A percentile compares a stretch with the other conserved stretches of the same genome.
These are phyloP conservation scores for Hemisphaericaspora subhashii DNA, from an alignment of 1,139 yeast genomes.

Conservation along the genomic window DNA sequence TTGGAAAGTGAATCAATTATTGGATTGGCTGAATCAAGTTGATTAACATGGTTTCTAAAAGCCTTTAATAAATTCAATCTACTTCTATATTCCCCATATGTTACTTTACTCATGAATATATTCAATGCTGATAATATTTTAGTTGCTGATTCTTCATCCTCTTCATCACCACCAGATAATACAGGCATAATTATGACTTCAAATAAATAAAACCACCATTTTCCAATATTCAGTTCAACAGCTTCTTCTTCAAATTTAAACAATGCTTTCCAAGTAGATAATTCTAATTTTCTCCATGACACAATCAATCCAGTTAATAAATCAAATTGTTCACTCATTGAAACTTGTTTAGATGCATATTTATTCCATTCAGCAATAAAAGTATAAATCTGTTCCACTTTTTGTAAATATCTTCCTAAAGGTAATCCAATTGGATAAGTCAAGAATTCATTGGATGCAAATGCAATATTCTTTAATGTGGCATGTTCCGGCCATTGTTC, in stretches of 20 bases:
- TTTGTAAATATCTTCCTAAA: constrained; percentile 73
- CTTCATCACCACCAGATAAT: constrained; percentile 14
- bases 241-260: constrained; percentile 65
- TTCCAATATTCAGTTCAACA: constrained; percentile 56
- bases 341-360: constrained; percentile 79
- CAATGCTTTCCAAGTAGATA: constrained; percentile 80
- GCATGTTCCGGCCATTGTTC: constrained; percentile 95
- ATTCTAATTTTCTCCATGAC: constrained; percentile 86
- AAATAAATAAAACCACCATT: constrained; percentile 90
- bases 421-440: constrained; percentile 66
- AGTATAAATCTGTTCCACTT: constrained; percentile 83
- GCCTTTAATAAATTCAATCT: constrained; percentile 63
- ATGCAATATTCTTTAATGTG: constrained; percentile 65
- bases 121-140: constrained; percentile 70
- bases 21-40: constrained; percentile 22
- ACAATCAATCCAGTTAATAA: constrained; percentile 70
- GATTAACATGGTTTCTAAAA: constrained; percentile 52
- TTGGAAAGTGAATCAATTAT: constrained; percentile 54
- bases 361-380: constrained; percentile 90
- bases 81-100: constrained; percentile 67
- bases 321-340: constrained; percentile 56
- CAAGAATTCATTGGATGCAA: constrained; percentile 70
- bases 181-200: constrained; percentile 67
- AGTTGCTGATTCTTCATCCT: constrained; percentile 20
- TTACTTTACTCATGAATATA: constrained; percentile 71